Evolutionary conservation across 768 basidiomycete genomes (phyloP).

Genomic region (Tricholoma saponaceum): DNA sequence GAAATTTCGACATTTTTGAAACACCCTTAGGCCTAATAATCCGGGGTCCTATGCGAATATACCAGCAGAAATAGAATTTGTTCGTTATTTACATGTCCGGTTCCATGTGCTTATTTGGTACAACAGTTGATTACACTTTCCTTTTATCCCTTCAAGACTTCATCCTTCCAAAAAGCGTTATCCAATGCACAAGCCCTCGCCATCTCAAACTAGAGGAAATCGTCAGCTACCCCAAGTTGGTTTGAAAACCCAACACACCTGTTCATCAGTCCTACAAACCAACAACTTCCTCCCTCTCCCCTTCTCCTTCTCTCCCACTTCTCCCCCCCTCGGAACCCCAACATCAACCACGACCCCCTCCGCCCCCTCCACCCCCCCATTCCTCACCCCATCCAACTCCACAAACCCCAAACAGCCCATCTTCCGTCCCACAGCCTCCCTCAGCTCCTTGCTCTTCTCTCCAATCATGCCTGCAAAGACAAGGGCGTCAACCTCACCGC

Average conservation of each 20-base stretch:
- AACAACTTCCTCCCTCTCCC: conserved; percentile 34
- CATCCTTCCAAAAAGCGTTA: conserved; percentile 19
- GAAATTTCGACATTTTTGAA: too few species aligned
- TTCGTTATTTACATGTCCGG: too few species aligned
- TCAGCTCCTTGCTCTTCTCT: conserved; percentile 61
- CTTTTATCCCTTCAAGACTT: too few species aligned
- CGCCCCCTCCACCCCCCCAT: conserved; percentile 30
- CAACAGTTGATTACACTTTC: too few species aligned
- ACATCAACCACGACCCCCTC: conserved; percentile 47
- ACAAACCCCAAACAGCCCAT: conserved; percentile 62
- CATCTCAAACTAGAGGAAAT: conserved; percentile 32
- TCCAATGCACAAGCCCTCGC: conserved; percentile 33
- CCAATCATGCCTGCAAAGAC: conserved; percentile 91
- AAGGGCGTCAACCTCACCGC: conserved; percentile 65
- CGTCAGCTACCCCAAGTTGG: conserved; percentile 1
- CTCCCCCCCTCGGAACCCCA: too few species aligned
- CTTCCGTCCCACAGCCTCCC: conserved; percentile 51
- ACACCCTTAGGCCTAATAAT: too few species aligned
- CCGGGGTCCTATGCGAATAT: too few species aligned
- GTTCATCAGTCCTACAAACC: conserved; percentile 67
- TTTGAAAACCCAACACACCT: conserved; percentile 31
- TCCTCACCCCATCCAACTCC: conserved; percentile 43
- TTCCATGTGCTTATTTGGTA: too few species aligned
- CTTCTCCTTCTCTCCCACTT: too few species aligned
- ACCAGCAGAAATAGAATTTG: too few species aligned